Base-by-base conservation (phyloP, 176 grass and related monocot species). In the Oryza brachyantha region DNA sequence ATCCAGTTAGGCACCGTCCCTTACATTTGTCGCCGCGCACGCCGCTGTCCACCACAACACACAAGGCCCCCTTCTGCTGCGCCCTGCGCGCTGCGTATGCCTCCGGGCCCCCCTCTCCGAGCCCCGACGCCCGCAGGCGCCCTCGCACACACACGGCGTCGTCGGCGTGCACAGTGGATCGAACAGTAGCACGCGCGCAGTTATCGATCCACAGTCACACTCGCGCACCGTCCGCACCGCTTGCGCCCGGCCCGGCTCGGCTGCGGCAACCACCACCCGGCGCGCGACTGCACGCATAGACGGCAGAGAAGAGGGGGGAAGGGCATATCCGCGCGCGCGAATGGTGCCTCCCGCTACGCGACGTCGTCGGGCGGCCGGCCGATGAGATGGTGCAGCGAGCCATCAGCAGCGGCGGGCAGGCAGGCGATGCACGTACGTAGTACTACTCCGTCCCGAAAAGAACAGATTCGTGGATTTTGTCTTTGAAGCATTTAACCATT, bases 321-420 rank as follows among this genome's bases (percentile, higher is more conserved):
- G 41, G 10, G 64, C 52, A 0, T 66, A 27, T 10, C 36, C 13
- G 52, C 72, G 50, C 64, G 21, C 25, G 25, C 61, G 61, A 80
- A 29, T 25, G 76, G 11, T 59, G 3, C 77, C 70, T 2, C 19
- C 52, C 66, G 74, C 67, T 80, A 80, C 7, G 37, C 70, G 83
- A 70, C 78, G 48, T 9, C 31, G 12, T n/a, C n/a, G n/a, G n/a
- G n/a, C n/a, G 24, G 35, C 42, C 34, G 26, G 55, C 5, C 55
- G 73, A 48, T 45, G 71, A 32, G 54, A 75, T 22, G 84, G 43
- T 61, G 4, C 36, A 55, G 52, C 21, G 21, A 55, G 46, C 46
- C 5, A n/a, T n/a, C n/a, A n/a, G n/a, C n/a, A n/a, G n/a, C n/a
- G n/a, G n/a, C n/a, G n/a, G n/a, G n/a, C n/a, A n/a, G n/a, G 16